Conservation (phyloP, 1,139 yeast genomes). For the Pneumocystis wakefieldiae region DNA sequence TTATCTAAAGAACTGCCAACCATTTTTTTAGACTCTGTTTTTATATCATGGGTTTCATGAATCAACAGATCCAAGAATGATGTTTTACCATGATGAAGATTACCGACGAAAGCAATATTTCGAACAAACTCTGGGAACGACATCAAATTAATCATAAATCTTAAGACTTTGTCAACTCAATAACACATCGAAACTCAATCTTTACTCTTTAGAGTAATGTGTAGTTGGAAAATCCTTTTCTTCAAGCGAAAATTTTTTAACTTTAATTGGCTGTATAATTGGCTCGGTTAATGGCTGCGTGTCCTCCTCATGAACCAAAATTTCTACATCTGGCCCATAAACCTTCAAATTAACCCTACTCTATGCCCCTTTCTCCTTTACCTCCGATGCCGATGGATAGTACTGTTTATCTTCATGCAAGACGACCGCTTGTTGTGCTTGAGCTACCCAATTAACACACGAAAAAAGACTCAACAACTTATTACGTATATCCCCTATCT, state of each 20-base stretch:
- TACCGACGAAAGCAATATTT: constrained; percentile 72
- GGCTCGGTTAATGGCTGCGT: constrained; percentile 46
- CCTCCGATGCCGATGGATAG: constrained; percentile 30
- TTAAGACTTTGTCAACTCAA: neutral
- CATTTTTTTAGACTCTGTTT: constrained; percentile 21
- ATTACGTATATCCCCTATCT: neutral
- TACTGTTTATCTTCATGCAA: constrained; percentile 34
- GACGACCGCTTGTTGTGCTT: constrained; percentile 21
- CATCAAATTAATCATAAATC: constrained; percentile 32
- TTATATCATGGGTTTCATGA: constrained; percentile 39
- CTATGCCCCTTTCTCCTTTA: neutral
- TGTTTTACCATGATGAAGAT: constrained; percentile 78
- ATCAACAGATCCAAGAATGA: constrained; percentile 58
- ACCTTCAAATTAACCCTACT: constrained; percentile 16
- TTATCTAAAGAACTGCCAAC: constrained; percentile 20
- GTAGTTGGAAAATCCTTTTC: constrained; percentile 42
- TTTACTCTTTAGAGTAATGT: constrained; percentile 46
- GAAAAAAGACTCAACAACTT: neutral
- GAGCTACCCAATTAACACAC: constrained; percentile 1
- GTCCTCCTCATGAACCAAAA: constrained; percentile 43
- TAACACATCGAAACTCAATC: neutral
- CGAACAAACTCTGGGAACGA: constrained; percentile 50
- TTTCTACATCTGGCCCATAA: constrained; percentile 49
- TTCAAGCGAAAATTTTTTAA: constrained; percentile 36
- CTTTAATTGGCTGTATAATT: constrained; percentile 41